Evolutionary conservation across 2,329 filamentous ascomycete species (phyloP).

Genomic region (Xylariaceae sp.): DNA sequence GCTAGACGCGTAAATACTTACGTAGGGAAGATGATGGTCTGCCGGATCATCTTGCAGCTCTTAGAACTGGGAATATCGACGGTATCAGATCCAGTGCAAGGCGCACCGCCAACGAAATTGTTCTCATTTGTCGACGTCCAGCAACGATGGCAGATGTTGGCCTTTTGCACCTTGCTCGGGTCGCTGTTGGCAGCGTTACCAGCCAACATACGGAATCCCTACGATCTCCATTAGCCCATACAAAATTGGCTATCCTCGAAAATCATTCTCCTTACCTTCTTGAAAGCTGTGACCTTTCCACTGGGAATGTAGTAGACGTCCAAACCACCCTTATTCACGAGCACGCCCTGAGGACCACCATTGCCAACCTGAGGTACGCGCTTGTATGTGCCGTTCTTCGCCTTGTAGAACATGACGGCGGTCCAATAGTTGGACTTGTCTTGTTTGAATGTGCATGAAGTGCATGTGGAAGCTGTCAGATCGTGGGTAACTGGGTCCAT

Average conservation of each 20-base stretch:
- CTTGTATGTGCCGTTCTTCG: slow-evolving; percentile 50
- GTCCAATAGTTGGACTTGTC: slow-evolving; percentile 56
- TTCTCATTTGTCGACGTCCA: slow-evolving; percentile 54
- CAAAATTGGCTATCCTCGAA: neutral
- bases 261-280: slow-evolving; percentile 38
- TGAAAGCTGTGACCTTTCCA: slow-evolving; percentile 50
- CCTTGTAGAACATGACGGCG: slow-evolving; percentile 53
- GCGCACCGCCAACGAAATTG: slow-evolving; percentile 55
- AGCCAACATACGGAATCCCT: slow-evolving; percentile 56
- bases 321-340: slow-evolving; percentile 51
- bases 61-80: slow-evolving; percentile 54
- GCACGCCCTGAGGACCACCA: slow-evolving; percentile 50
- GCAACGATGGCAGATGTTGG: slow-evolving; percentile 54
- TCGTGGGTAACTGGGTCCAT: slow-evolving; percentile 48
- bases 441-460: slow-evolving; percentile 51
- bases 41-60: slow-evolving; percentile 58
- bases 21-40: slow-evolving; percentile 58
- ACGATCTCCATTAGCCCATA: neutral
- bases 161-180: slow-evolving; percentile 44
- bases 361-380: slow-evolving; percentile 52
- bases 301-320: slow-evolving; percentile 53
- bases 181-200: slow-evolving; percentile 51
- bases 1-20: slow-evolving; percentile 30
- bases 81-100: slow-evolving; percentile 56
- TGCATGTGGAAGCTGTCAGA: slow-evolving; percentile 47